phyloP scores from a whole-genome alignment of 345 rosid genomes.

The Dipteronia sinensis region DNA sequence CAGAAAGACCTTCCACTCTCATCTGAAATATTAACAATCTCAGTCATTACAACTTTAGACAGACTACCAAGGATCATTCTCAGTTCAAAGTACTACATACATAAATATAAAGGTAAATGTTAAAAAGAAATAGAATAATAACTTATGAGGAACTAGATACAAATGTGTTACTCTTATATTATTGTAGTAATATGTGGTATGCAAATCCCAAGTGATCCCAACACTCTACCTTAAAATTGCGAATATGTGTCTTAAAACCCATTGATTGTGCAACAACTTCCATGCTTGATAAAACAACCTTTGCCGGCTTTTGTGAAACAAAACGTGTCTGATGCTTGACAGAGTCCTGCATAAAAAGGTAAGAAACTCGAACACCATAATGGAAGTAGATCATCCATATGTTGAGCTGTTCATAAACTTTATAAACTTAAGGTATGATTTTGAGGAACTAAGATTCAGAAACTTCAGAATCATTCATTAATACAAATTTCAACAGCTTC shows the following conservation, averaged over 20 bases:
- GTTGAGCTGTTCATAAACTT: background rate
- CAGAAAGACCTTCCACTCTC: constrained; percentile 94
- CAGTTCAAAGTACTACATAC: background rate
- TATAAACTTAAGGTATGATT: constrained; percentile 10
- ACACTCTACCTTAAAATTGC: constrained; percentile 78
- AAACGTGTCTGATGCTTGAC: constrained; percentile 83
- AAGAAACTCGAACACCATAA: constrained; percentile 5
- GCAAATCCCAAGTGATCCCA: background rate
- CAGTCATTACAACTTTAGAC: background rate
- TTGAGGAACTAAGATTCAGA: background rate
- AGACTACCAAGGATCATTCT: background rate
- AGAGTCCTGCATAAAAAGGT: constrained; percentile 56
- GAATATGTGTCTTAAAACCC: constrained; percentile 97
- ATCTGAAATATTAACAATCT: constrained; percentile 52
- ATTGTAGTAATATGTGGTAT: background rate
- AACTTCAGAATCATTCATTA: background rate
- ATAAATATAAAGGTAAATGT: no score
- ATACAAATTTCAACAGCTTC: background rate
- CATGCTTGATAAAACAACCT: constrained; percentile 86
- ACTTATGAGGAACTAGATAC: background rate
- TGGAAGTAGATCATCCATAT: constrained; percentile 1
- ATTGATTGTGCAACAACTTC: constrained; percentile 98
- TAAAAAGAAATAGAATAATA: background rate
- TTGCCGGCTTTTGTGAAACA: constrained; percentile 84
- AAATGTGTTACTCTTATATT: background rate